phyloP scores from a whole-genome alignment of 2,329 filamentous ascomycete species.

The Fusarium begoniae region DNA sequence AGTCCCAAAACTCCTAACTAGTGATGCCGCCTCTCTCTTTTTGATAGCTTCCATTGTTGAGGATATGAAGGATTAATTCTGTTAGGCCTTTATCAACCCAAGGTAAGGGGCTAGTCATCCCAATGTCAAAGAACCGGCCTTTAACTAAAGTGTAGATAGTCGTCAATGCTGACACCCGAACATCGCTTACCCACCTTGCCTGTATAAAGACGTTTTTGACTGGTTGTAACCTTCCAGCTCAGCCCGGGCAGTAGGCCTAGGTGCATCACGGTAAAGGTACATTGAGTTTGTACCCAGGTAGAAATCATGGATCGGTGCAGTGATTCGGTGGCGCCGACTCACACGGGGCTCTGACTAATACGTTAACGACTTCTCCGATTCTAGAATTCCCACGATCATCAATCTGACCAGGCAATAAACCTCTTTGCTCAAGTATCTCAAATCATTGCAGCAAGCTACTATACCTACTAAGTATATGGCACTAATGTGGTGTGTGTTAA shows the following conservation, averaged over 20 bases:
- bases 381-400: slow-evolving; percentile 25
- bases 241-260: not conserved
- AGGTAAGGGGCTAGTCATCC: not conserved
- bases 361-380: slow-evolving; percentile 17
- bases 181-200: not conserved
- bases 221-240: not conserved
- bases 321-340: slow-evolving; percentile 4
- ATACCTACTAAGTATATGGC: not conserved
- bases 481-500: not conserved
- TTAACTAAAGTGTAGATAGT: not conserved
- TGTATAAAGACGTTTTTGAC: not conserved
- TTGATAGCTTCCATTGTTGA: not conserved
- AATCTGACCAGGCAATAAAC: not conserved
- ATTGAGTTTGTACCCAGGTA: not conserved
- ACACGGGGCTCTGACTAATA: slow-evolving; percentile 24
- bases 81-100: not conserved
- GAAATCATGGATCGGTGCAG: not conserved
- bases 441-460: slow-evolving; percentile 23
- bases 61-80: not conserved
- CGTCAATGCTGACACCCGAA: not conserved
- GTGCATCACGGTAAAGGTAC: not conserved
- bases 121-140: not conserved
- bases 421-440: slow-evolving; percentile 11
- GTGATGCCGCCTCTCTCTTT: not conserved
- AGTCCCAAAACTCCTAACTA: not conserved